phyloP scores from a whole-genome alignment of 2,329 filamentous ascomycete genomes.

The Talaromyces islandicus region DNA sequence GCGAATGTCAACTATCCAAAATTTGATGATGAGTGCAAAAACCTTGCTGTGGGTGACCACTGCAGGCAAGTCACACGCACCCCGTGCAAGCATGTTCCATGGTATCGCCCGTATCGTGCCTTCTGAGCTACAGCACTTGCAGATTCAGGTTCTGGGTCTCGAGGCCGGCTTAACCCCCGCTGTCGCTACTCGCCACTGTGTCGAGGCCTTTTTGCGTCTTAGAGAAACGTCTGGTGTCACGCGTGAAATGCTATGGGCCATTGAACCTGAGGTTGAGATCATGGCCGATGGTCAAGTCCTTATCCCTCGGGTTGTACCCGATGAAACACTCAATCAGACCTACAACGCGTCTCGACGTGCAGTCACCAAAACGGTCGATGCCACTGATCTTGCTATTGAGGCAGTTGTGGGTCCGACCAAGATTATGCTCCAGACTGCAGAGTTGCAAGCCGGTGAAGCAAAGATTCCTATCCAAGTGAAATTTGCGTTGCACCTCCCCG shows the following conservation, averaged over 20 bases:
- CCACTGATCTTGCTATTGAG: background rate
- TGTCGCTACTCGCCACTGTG: conserved; percentile 9
- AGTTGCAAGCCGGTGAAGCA: background rate
- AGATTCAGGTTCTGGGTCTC: background rate
- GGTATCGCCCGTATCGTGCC: conserved; percentile 4
- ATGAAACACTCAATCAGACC: background rate
- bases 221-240: conserved; percentile 12
- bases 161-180: background rate
- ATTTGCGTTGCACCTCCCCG: background rate
- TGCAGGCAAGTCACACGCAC: background rate
- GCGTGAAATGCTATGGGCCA: conserved; percentile 19
- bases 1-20: background rate
- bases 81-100: conserved; percentile 3
- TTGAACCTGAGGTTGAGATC: conserved; percentile 24
- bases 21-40: background rate
- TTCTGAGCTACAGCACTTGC: conserved; percentile 2
- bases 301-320: conserved; percentile 21
- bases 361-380: conserved; percentile 1
- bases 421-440: background rate
- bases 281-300: conserved; percentile 16
- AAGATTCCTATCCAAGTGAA: background rate
- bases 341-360: background rate
- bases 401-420: background rate
- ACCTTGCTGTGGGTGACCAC: conserved; percentile 9
- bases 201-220: background rate